Evolutionary conservation across 2,329 filamentous ascomycete species (phyloP).

Genomic region (Sporothrix mexicana): DNA sequence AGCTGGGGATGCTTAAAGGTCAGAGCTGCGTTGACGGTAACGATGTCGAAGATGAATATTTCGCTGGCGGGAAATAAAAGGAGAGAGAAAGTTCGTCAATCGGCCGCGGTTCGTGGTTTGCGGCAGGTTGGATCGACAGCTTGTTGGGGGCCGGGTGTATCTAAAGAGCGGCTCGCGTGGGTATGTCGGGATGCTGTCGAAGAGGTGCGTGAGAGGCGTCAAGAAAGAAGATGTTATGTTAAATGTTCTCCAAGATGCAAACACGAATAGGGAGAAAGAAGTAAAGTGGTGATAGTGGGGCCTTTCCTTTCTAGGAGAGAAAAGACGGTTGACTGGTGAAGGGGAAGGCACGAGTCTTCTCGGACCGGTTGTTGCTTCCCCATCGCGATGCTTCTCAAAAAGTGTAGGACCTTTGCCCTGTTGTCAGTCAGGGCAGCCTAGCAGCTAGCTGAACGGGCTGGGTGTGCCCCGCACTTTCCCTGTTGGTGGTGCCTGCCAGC

Average conservation of each 20-base stretch:
- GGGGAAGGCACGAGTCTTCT: not conserved
- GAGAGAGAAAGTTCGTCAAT: not conserved
- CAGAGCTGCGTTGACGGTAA: not conserved
- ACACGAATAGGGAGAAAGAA: no score
- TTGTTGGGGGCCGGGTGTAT: not conserved
- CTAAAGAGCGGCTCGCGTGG: not conserved
- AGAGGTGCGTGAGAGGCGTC: not conserved
- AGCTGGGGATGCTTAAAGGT: not conserved
- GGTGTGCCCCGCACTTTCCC: conserved; percentile 15
- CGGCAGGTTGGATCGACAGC: not conserved
- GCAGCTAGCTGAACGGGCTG: not conserved
- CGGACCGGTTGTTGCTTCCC: conserved; percentile 22
- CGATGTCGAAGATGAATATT: no score
- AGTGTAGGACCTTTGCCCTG: not conserved
- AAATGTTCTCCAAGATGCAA: not conserved
- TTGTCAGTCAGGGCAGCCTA: conserved; percentile 18
- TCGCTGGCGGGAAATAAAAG: not conserved
- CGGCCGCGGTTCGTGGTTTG: not conserved
- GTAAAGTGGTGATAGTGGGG: conserved; percentile 13
- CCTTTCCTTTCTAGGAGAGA: not conserved
- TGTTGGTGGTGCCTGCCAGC: not conserved
- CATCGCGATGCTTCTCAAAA: conserved; percentile 22
- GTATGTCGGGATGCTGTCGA: not conserved
- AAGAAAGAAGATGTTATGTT: no score
- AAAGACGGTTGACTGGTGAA: not conserved